Percentiles rank a stretch among this genome's conserved stretches.
Evolutionary conservation across 768 basidiomycete genomes (phyloP).

Genomic region (Leccinum longicurvipes): DNA sequence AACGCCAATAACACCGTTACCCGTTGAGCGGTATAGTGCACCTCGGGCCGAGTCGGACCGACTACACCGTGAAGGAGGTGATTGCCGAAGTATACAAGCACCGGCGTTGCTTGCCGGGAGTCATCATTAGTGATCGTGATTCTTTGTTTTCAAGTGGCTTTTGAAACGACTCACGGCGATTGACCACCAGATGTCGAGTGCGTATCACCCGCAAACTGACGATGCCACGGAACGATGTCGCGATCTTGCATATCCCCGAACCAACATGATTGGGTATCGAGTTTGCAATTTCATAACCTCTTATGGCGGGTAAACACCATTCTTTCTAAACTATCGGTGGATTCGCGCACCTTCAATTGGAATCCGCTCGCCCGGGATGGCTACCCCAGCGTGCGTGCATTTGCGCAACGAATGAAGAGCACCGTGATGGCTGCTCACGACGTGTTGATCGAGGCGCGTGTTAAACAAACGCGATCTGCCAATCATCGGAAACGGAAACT

Average conservation of each 20-base stretch:
- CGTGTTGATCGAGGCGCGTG: constrained; percentile 23
- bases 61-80: constrained; percentile 32
- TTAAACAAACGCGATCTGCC: constrained; percentile 32
- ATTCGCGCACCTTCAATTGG: constrained; percentile 20
- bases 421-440: constrained; percentile 34
- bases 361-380: constrained; percentile 2
- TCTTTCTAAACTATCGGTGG: constrained; percentile 11
- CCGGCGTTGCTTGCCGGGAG: constrained; percentile 10
- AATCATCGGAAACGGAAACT: constrained; percentile 22
- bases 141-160: constrained; percentile 24
- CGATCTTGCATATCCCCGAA: background rate
- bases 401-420: constrained; percentile 24
- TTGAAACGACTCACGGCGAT: constrained; percentile 21
- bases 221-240: constrained; percentile 28
- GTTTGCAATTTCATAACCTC: too few species aligned
- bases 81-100: constrained; percentile 35
- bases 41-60: constrained; percentile 14
- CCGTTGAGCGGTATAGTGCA: constrained; percentile 22
- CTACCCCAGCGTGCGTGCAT: constrained; percentile 28
- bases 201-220: constrained; percentile 33
- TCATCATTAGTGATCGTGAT: constrained; percentile 25
- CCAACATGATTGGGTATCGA: constrained; percentile 24
- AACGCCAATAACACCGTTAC: constrained; percentile 28
- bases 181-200: constrained; percentile 19
- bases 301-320: constrained; percentile 23